Evolutionary conservation across 345 rosid genomes (phyloP), one percentile per base, ranked within the genome.

Genomic region (Dipteronia sinensis): DNA sequence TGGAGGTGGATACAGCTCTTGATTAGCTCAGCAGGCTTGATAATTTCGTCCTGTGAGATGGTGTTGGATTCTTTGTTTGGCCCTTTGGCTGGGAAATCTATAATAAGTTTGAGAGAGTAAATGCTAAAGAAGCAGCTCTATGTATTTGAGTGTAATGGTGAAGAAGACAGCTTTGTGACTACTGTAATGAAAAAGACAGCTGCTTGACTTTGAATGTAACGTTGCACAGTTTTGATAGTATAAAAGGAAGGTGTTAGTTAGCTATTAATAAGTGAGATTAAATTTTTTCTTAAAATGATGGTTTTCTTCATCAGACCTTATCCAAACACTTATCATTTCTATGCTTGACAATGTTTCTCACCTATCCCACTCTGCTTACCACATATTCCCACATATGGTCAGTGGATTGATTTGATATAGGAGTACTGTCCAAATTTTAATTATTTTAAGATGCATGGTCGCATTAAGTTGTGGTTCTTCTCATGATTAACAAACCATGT

Each of bases 391-490:
- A 34, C 38, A 34, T 34, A 34, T 58, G 25, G 64, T 10, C 27
- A 19, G 63, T 59, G 27, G 8, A 59, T n/a, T n/a, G 13, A 59
- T 59, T 59, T 11, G 64, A 6, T 7, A 19, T 59, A 59, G 13
- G 25, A 10, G 27, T 71, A 38, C 59, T 34, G 38, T 34, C 8
- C 29, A 47, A 62, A 59, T 47, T 51, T n/a, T n/a, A 65, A 15
- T 13, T 65, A 27, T 73, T 53, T 9, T 16, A 10, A 12, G 40
- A 59, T 61, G 23, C 63, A n/a, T 51, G 16, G 78, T 38, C 19
- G 22, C 27, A 40, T 63, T 73, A 68, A 69, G 42, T 67, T 68
- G 17, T 75, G 69, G 22, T 65, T 44, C 22, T 10, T 65, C 44
- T 31, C 46, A 65, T 65, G 47, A 16, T 65, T 40, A 31, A 29